A percentile compares a stretch with the other conserved stretches of the same genome.
Conservation (phyloP, 2,329 filamentous ascomycete species). For the Grosmannia penicillata region DNA sequence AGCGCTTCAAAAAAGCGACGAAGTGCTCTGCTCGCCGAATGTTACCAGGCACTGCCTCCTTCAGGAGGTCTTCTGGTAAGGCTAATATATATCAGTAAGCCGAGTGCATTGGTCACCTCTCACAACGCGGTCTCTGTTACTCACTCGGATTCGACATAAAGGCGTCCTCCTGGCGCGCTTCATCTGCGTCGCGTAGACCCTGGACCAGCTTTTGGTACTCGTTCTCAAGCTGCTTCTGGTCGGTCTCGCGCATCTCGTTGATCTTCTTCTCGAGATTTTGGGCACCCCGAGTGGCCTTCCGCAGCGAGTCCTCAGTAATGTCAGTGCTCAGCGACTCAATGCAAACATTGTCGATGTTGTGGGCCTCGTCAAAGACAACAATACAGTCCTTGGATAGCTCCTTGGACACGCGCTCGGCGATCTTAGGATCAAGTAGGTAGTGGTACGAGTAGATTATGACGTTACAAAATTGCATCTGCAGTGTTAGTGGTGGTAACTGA, state of each 20-base stretch:
- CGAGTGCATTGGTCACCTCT: too few species aligned
- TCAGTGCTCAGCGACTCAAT: slow-evolving; percentile 96
- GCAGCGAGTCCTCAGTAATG: slow-evolving; percentile 83
- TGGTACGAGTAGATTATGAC: slow-evolving; percentile 99
- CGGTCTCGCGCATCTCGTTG: slow-evolving; percentile 85
- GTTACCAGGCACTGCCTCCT: slow-evolving; percentile 92
- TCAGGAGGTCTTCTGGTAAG: slow-evolving; percentile 81
- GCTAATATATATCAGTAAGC: slow-evolving; percentile 25
- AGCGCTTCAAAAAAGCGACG: slow-evolving; percentile 82
- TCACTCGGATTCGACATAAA: slow-evolving; percentile 84
- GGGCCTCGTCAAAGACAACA: slow-evolving; percentile 94
- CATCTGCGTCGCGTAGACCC: slow-evolving; percentile 74
- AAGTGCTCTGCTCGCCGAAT: slow-evolving; percentile 95
- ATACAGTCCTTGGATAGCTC: slow-evolving; percentile 99
- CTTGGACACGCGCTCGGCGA: slow-evolving; percentile 73
- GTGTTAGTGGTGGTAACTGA: background rate
- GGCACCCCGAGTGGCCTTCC: slow-evolving; percentile 80
- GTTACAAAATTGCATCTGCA: slow-evolving; percentile 92
- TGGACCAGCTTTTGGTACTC: slow-evolving; percentile 95
- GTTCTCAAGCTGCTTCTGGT: slow-evolving; percentile 83
- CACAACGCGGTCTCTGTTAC: background rate
- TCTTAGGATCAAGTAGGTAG: slow-evolving; percentile 94
- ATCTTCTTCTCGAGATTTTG: slow-evolving; percentile 86
- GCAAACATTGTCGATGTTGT: slow-evolving; percentile 99
- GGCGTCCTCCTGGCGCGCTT: slow-evolving; percentile 80